Evolutionary conservation across 306 rosid genomes (phyloP), one percentile per base, ranked within the genome.

Genomic region (Glycyrrhiza uralensis): DNA sequence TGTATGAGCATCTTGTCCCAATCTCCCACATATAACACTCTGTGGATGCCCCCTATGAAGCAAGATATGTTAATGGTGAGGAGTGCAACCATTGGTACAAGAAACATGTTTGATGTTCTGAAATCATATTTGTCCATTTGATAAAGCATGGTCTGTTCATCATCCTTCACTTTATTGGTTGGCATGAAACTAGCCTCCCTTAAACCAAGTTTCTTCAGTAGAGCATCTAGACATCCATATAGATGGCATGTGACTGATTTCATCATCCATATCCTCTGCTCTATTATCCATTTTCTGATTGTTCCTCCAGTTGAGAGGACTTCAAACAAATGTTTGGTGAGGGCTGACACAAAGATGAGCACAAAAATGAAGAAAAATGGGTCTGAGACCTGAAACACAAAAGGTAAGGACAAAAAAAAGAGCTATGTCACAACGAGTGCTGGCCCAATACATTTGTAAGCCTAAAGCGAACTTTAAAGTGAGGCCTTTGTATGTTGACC

Each of bases 241-340:
- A 80, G 70, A 32, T 82, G 64, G 26, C 79, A 66, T 22, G 90
- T 79, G 13, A 76, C 47, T 33, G 88, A 74, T 64, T 65, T 89
- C 5, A 91, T 82, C 96, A 89, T 87, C 96, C 93, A 85, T 7
- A 85, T 69, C 50, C 93, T 74, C 4, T 85, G 93, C 62, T 89
- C 97, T 22, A 84, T 85, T 52, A 84, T 60, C 84, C 83, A 80
- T 22, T 76, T 56, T 1, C 29, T 69, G 12, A 85, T 18, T 36
- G 96, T 71, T 35, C 82, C 84, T 47, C 91, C 88, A 0, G 87
- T 82, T 61, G 51, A 32, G 46, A 84, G 17, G 51, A 87, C 83
- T 76, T 91, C 93, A 1, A 45, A 47, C 18, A 82, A 77, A 63
- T 76, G 82, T 22, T 81, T 80, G 0, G 38, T 36, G 1, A 66